Evolutionary conservation across 2,329 filamentous ascomycete genomes (phyloP), one percentile per base, ranked within the genome.

Genomic region (Colletotrichum camelliae): DNA sequence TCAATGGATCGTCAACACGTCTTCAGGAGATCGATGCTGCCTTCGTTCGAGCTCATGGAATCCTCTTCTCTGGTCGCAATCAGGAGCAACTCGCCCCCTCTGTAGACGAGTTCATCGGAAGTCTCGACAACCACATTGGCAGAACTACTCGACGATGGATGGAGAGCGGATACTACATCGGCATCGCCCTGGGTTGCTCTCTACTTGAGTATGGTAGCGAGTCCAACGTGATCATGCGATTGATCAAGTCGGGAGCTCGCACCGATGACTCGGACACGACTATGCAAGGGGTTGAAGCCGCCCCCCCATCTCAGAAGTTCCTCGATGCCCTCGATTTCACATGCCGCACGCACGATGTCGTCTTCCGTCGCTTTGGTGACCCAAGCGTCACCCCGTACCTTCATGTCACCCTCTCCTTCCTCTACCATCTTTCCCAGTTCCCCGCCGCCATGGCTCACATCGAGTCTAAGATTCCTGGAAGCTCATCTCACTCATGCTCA

Each of bases 331-430:
- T 94, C 90, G 1, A 92, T 1, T 71, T 75, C 2, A 2, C 48
- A 1, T 10, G 10, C 6, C 24, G 71, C 2, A 70, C 39, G 1
- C 39, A 70, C 8, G n/a, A 27, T 4, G 35, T 64, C 12, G 24
- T 57, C 16, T 58, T 72, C 4, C 24, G 62, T 0, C 61, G 48
- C 1, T 39, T 67, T 3, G 57, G 57, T 0, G 67, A 70, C 9
- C 29, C 39, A 1, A 64, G 18, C 10, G 37, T 67, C 3, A 29
- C 37, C 3, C 89, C 92, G 0, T 94, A 91, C 79, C 79, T 94
- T 0, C 93, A 95, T 77, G 88, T 91, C 0, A 88, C 89, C 5
- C 84, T 95, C 24, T 88, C 90, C 0, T 94, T 93, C 78, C 80
- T 94, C 8, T 79, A 84, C 3, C 85, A 88, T 31, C 81, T 92